Evolutionary conservation across 768 basidiomycete species (phyloP).

Genomic region (Leucocoprinus leucothites): DNA sequence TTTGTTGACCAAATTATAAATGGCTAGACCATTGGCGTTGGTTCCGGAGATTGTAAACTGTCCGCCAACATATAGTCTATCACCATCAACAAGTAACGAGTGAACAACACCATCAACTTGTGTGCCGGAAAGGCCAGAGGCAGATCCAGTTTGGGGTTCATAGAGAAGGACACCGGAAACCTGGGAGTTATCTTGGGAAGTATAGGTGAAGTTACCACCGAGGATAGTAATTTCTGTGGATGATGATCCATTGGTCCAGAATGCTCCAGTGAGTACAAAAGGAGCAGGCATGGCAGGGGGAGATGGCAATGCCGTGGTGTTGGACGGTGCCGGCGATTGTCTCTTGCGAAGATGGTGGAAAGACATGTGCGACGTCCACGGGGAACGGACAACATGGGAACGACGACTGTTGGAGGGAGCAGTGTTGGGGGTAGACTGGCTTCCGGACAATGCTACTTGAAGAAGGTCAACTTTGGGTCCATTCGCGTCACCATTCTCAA

Average conservation of each 20-base stretch:
- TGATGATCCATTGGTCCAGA: conserved; percentile 82
- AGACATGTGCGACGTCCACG: conserved; percentile 50
- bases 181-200: conserved; percentile 33
- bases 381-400: conserved; percentile 30
- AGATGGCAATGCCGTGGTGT: conserved; percentile 51
- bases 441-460: conserved; percentile 48
- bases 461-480: conserved; percentile 64
- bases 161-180: conserved; percentile 68
- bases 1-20: conserved; percentile 70
- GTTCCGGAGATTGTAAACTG: conserved; percentile 66
- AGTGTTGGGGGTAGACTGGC: conserved; percentile 27
- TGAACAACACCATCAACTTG: conserved; percentile 75
- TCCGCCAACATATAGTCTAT: conserved; percentile 79
- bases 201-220: conserved; percentile 86
- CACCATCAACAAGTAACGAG: conserved; percentile 67
- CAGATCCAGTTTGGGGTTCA: conserved; percentile 44
- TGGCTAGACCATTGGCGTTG: conserved; percentile 64
- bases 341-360: conserved; percentile 46
- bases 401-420: conserved; percentile 34
- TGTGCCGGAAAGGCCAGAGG: conserved; percentile 55
- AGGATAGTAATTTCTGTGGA: conserved; percentile 67
- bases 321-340: conserved; percentile 38
- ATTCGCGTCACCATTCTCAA: conserved; percentile 59
- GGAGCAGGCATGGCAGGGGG: conserved; percentile 62
- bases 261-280: conserved; percentile 80